Evolutionary conservation across 176 grass and related monocot species (phyloP), one percentile per base, ranked within the genome.

Genomic region (Rhynchospora breviuscula): DNA sequence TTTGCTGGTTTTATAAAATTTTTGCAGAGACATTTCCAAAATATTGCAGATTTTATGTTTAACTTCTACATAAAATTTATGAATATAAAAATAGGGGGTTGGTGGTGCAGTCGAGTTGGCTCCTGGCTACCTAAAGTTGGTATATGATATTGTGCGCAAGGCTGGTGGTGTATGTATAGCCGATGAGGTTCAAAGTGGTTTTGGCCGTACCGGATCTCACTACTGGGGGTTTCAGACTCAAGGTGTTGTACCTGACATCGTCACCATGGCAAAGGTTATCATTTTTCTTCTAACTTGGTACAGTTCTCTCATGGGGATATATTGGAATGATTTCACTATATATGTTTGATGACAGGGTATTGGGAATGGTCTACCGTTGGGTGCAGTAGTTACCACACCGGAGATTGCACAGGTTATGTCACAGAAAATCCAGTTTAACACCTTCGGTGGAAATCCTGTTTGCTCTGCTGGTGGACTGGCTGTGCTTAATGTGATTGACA

Each of bases 191-290:
- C 96, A 99, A 52, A 99, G 93, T 85, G 93, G 96, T 57, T 99
- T 99, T 78, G 96, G 96, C 21, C 91, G 96, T 33, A 93, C 93
- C 56, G 96, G 96, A 84, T 95, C 93, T 49, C 89, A 95, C 73
- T 99, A 99, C 11, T 99, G 93, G 96, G 96, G 96, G 84, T 99
- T 99, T 70, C 90, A 95, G 84, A 99, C 89, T 14, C 96, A 99
- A 64, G 89, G 74, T 81, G 93, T 99, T 47, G 85, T 93, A 79
- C 93, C 93, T 18, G 96, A 99, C 67, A 99, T 93, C 2, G 89
- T 99, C 79, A 95, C 96, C 75, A 95, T 99, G 96, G 93, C 93
- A 86, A 99, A 99, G 93, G 93, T 99, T 73, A 10, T 79, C 22
- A 40, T 46, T 53, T 26, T 26, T 62, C 44, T 76, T 6, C 44